These are phyloP conservation scores for Solanum pinnatisectum DNA, from an alignment of 257 asterid genomes.

Conservation along the genomic window DNA sequence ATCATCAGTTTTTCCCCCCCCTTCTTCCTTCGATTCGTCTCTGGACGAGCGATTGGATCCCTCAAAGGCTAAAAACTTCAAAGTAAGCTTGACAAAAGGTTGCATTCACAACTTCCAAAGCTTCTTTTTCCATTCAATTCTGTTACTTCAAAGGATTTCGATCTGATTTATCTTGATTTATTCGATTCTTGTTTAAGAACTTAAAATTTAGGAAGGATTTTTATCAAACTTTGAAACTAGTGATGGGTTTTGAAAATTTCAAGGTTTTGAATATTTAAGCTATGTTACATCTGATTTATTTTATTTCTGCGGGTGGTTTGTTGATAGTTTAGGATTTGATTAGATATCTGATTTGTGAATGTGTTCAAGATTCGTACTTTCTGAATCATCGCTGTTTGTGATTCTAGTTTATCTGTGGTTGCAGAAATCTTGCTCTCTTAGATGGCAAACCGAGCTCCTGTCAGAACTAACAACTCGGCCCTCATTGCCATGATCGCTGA, in stretches of 20 bases:
- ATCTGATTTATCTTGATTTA: not conserved
- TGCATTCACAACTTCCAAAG: not conserved
- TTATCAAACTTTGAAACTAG: not conserved
- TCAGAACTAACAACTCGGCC: constrained; percentile 75
- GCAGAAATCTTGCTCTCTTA: not conserved
- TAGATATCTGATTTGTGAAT: not conserved
- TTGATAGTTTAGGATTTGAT: not conserved
- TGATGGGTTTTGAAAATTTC: not conserved
- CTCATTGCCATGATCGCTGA: constrained; percentile 94
- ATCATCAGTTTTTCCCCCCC: not conserved
- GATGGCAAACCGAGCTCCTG: constrained; percentile 81
- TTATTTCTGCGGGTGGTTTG: not conserved
- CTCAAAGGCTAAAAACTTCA: not conserved
- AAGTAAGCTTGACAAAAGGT: not conserved
- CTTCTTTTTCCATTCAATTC: not conserved
- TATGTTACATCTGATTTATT: not conserved
- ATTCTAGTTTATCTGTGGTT: not conserved
- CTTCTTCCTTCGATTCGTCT: not conserved
- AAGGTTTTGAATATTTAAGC: not conserved
- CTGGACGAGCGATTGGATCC: not conserved
- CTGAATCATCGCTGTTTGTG: not conserved
- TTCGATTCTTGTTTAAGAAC: not conserved
- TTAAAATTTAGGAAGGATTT: not conserved
- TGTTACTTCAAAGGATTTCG: not conserved
- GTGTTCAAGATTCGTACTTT: not conserved